phyloP scores from a whole-genome alignment of 2,329 filamentous ascomycete genomes.

The Xylariomycetidae sp. region DNA sequence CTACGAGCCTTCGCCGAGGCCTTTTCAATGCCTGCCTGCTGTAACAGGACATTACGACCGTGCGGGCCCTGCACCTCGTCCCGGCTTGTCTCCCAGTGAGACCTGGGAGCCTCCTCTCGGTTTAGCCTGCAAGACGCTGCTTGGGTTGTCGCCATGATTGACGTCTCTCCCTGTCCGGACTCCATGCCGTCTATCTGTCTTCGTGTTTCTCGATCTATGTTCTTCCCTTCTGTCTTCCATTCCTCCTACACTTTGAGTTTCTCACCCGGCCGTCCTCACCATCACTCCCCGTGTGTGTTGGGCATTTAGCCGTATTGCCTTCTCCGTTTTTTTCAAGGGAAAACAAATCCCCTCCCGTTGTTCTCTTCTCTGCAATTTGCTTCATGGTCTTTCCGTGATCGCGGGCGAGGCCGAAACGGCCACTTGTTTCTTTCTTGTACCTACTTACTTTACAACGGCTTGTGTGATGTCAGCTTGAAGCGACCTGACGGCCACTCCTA shows the following conservation, averaged over 20 bases:
- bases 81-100: neutral
- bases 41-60: neutral
- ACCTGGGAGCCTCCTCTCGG: neutral
- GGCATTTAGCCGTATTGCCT: slow-evolving; percentile 13
- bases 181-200: slow-evolving; percentile 5
- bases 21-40: slow-evolving; percentile 1
- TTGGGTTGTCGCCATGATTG: slow-evolving; percentile 1
- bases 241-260: slow-evolving; percentile 16
- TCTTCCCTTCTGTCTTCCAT: too few species aligned
- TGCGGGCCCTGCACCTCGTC: neutral
- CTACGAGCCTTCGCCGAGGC: too few species aligned
- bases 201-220: slow-evolving; percentile 15
- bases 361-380: slow-evolving; percentile 16
- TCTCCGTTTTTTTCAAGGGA: slow-evolving; percentile 10
- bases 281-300: slow-evolving; percentile 8
- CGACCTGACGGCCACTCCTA: slow-evolving; percentile 14
- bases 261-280: slow-evolving; percentile 11
- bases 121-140: neutral
- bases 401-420: slow-evolving; percentile 33
- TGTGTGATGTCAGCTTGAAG: slow-evolving; percentile 21
- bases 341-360: slow-evolving; percentile 11
- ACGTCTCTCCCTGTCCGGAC: neutral
- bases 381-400: slow-evolving; percentile 35
- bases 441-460: too few species aligned
- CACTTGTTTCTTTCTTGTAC: slow-evolving; percentile 25